These are phyloP conservation scores for Trichoderma sp. DNA, from an alignment of 2,329 filamentous ascomycete species.

Conservation along the genomic window DNA sequence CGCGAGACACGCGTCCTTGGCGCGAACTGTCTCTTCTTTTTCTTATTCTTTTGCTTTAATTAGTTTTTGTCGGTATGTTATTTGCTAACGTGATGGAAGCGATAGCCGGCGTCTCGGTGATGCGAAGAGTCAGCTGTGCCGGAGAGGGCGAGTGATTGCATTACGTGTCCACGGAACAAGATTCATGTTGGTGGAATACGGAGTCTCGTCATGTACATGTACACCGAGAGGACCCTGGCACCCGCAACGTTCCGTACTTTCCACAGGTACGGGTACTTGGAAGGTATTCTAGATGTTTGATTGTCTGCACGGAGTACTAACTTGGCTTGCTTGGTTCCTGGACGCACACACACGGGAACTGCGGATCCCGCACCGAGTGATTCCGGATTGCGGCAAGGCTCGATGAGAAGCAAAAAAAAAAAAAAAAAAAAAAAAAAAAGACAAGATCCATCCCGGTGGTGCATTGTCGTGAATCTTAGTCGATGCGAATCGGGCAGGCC, in stretches of 20 bases:
- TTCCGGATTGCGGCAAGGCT: neutral
- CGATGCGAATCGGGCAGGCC: neutral
- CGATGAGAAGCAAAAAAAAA: neutral
- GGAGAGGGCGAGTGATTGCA: neutral
- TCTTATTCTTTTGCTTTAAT: neutral
- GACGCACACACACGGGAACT: neutral
- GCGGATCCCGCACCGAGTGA: neutral
- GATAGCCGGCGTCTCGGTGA: neutral
- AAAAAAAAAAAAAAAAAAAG: neutral
- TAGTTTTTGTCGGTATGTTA: neutral
- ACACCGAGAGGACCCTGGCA: neutral
- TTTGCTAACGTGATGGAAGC: neutral
- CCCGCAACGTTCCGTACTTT: neutral
- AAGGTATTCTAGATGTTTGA: neutral
- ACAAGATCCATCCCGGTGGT: neutral
- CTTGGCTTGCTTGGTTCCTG: neutral
- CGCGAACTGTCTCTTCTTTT: neutral
- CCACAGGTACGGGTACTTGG: neutral
- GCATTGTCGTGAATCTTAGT: slow-evolving; percentile 9
- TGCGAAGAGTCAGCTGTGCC: neutral
- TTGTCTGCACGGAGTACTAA: neutral
- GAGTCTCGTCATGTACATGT: neutral
- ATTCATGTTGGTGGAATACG: neutral
- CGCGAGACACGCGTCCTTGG: slow-evolving; percentile 10
- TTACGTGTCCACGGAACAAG: slow-evolving; percentile 5